Conservation (phyloP, 1,284 basidiomycete genomes). For the Cronartium quercuum region DNA sequence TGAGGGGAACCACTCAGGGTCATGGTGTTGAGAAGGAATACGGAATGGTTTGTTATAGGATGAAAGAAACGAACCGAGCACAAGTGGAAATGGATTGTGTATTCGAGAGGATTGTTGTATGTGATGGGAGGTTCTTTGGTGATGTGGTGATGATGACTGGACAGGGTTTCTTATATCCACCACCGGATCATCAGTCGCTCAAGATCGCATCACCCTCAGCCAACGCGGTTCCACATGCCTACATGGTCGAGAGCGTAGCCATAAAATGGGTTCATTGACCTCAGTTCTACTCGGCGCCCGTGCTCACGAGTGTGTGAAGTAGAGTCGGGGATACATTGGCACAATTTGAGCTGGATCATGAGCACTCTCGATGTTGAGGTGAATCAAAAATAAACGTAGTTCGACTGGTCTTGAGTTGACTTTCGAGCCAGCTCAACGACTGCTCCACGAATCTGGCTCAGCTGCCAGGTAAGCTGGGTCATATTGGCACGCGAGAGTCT, state of each 20-base stretch:
- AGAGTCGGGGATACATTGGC: no score
- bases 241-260: no score
- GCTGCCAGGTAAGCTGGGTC: neutral
- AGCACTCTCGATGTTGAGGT: neutral
- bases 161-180: neutral
- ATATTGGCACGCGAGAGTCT: neutral
- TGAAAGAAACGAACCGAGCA: neutral
- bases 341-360: no score
- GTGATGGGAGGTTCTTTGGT: neutral
- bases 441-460: neutral
- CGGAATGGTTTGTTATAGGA: neutral
- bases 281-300: no score
- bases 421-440: neutral
- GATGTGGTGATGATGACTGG: neutral
- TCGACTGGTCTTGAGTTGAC: neutral
- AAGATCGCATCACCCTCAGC: neutral
- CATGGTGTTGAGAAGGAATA: neutral
- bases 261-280: no score
- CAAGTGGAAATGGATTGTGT: neutral
- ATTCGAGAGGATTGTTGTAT: neutral
- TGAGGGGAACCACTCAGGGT: neutral
- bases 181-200: neutral
- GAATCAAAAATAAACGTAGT: neutral
- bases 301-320: no score
- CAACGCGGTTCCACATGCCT: no score